Evolutionary conservation across 805 yeast species (phyloP), one percentile per base, ranked within the genome.

Genomic region (Yamadazyma takamatsuzukensis): DNA sequence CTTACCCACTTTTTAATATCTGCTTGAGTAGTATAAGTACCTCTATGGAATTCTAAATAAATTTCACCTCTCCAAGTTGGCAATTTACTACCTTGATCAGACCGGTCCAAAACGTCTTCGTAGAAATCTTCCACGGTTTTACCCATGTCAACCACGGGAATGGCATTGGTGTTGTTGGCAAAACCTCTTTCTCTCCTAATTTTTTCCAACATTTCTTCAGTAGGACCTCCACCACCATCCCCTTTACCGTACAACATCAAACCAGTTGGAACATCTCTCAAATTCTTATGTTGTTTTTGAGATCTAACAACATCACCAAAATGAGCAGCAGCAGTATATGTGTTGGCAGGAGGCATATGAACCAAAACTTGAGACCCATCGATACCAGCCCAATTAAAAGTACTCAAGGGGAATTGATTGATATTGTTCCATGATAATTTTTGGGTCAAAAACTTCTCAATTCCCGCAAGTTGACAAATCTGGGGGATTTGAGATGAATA

Each of bases 221-320:
- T 80, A 28, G 98, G 97, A 6, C 98, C 98, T 43, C 98, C 98
- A 41, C 98, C 98, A 48, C 98, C 98, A 55, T 90, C 98, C 49
- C 98, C 98, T 48, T 83, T 80, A 24, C 98, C 98, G 48, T 76
- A 93, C 26, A 88, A 65, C 51, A 93, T 63, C 47, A 90, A 65
- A 0, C 95, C 90, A 7, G 84, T 78, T 39, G 84, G 90, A 34
- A 80, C 88, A 40, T 79, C 76, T 36, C 87, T 80, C 44, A 84
- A 64, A 49, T 89, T 86, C 62, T 89, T 84, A 61, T 93, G 95
- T 51, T 87, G 90, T 16, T 67, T 61, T 34, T 80, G 72, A 2
- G 95, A 81, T 47, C 96, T 72, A 36, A 76, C 72, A 18, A 89
- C 95, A 60, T 93, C 97, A 18, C 96, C 96, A 59, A 87, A 87